These are phyloP conservation scores for Anthracocystis panici-leucophaei DNA, from an alignment of 1,284 basidiomycete genomes.

Conservation along the genomic window DNA sequence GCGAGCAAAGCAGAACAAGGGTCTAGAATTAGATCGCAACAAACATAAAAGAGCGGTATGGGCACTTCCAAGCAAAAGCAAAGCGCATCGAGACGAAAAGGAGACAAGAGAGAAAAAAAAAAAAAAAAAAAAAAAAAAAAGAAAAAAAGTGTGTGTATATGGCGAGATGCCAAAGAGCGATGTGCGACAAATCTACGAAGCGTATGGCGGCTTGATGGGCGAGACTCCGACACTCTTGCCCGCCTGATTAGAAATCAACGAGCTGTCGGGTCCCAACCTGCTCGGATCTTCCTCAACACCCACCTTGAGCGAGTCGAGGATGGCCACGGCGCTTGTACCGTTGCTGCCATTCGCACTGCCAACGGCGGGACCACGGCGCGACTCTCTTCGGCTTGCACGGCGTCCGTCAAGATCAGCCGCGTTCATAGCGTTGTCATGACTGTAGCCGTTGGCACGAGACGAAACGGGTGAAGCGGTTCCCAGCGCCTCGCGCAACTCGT, in stretches of 20 bases:
- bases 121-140: conserved; percentile 6
- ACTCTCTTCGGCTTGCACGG: conserved; percentile 43
- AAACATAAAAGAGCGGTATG: conserved; percentile 21
- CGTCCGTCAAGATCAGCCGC: conserved; percentile 26
- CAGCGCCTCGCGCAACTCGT: conserved; percentile 53
- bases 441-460: conserved; percentile 21
- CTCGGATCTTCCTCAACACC: conserved; percentile 37
- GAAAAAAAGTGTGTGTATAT: neutral
- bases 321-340: conserved; percentile 31
- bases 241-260: conserved; percentile 2
- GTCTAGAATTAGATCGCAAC: neutral
- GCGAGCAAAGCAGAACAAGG: neutral
- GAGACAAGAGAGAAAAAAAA: conserved; percentile 5
- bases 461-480: conserved; percentile 24
- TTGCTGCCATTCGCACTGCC: conserved; percentile 25
- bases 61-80: conserved; percentile 1
- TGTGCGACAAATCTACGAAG: conserved; percentile 8
- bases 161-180: neutral
- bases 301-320: conserved; percentile 52
- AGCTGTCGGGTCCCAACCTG: conserved; percentile 36
- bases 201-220: conserved; percentile 41
- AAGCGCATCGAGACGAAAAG: conserved; percentile 3
- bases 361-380: conserved; percentile 21
- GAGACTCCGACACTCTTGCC: conserved; percentile 5
- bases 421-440: conserved; percentile 18